Conservation (phyloP, 805 yeast species). For the Scheffersomyces stipitis region DNA sequence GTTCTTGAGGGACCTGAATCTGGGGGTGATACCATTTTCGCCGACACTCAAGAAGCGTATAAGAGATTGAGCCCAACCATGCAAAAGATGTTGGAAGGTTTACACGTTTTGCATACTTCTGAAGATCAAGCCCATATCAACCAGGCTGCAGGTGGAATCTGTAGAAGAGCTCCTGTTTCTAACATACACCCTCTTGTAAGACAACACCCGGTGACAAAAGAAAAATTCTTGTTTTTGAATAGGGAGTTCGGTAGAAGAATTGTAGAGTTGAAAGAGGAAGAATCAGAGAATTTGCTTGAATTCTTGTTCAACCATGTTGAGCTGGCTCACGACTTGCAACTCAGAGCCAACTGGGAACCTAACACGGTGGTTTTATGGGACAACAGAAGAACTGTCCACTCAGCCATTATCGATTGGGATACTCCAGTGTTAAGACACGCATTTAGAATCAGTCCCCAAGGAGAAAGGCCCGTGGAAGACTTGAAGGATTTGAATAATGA, state of each 20-base stretch:
- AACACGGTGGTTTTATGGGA: slow-evolving; percentile 77
- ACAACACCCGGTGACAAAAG: slow-evolving; percentile 68
- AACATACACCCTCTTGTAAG: slow-evolving; percentile 71
- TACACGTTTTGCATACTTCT: slow-evolving; percentile 70
- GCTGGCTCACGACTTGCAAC: slow-evolving; percentile 57
- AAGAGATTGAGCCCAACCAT: slow-evolving; percentile 67
- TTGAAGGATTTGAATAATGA: slow-evolving; percentile 33
- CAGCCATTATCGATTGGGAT: slow-evolving; percentile 73
- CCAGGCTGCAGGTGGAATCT: slow-evolving; percentile 56
- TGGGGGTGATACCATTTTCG: slow-evolving; percentile 80
- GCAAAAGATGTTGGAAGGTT: slow-evolving; percentile 55
- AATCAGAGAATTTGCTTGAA: slow-evolving; percentile 58
- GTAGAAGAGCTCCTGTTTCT: slow-evolving; percentile 62
- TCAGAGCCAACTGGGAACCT: slow-evolving; percentile 71
- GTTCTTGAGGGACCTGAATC: slow-evolving; percentile 57
- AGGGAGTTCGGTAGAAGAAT: slow-evolving; percentile 64
- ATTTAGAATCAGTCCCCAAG: slow-evolving; percentile 70
- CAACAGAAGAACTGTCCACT: slow-evolving; percentile 67
- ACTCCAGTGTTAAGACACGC: slow-evolving; percentile 68
- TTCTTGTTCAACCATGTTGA: slow-evolving; percentile 57
- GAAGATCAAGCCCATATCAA: slow-evolving; percentile 66
- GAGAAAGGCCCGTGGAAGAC: slow-evolving; percentile 63
- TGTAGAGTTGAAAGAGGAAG: slow-evolving; percentile 71
- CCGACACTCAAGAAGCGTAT: slow-evolving; percentile 71
- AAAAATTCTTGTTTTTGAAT: slow-evolving; percentile 58